phyloP scores from a whole-genome alignment of 2,329 filamentous ascomycete species.

The Thyridium curvatum region DNA sequence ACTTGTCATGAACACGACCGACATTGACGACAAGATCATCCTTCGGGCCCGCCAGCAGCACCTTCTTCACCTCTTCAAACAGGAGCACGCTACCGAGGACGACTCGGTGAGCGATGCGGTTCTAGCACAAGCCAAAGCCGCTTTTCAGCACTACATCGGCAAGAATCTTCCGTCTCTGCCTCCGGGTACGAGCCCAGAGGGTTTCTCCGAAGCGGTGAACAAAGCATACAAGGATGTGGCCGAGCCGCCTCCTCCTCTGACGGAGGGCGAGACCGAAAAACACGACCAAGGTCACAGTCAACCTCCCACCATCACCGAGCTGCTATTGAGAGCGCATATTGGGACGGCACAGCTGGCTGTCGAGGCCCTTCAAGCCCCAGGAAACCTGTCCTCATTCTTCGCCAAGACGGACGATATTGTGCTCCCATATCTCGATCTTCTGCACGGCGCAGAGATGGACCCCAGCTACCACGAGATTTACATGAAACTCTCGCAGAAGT shows the following conservation, averaged over 20 bases:
- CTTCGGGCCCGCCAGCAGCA: conserved; percentile 16
- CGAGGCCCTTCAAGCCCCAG: conserved; percentile 10
- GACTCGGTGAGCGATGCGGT: conserved; percentile 9
- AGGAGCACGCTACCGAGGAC: conserved; percentile 10
- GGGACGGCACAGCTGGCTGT: conserved; percentile 15
- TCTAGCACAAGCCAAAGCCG: conserved; percentile 10
- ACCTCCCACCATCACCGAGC: conserved; percentile 6
- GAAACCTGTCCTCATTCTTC: conserved; percentile 36
- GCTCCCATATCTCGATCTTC: conserved; percentile 56
- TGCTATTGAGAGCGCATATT: conserved; percentile 11
- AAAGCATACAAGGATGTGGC: conserved; percentile 10
- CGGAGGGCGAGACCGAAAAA: conserved; percentile 10
- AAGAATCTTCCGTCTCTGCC: conserved; percentile 15
- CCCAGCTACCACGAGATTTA: conserved; percentile 61
- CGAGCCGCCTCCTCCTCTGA: neutral
- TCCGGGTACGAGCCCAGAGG: conserved; percentile 4
- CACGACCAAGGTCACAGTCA: conserved; percentile 25
- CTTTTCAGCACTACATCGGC: conserved; percentile 13
- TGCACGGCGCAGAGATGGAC: conserved; percentile 49
- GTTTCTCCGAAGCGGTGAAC: conserved; percentile 10
- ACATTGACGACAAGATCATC: conserved; percentile 55
- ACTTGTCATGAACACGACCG: conserved; percentile 76
- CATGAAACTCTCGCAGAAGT: conserved; percentile 57
- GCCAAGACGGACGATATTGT: conserved; percentile 55
- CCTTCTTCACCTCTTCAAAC: conserved; percentile 13